phyloP scores from a whole-genome alignment of 129 eudicot genomes.

The Flaveria robusta region DNA sequence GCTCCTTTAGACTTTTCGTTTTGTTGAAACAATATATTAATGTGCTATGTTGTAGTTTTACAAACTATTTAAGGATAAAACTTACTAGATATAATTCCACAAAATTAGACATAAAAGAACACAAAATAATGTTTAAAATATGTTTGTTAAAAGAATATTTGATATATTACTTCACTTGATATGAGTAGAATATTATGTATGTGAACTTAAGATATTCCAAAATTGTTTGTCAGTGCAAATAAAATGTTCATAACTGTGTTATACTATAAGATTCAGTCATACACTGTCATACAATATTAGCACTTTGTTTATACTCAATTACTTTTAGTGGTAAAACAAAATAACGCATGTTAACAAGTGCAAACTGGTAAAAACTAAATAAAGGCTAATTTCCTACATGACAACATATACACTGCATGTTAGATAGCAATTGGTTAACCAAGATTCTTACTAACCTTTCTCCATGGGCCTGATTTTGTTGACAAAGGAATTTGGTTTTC shows the following conservation, averaged over 20 bases:
- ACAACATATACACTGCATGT: background rate
- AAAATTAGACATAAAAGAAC: background rate
- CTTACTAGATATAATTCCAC: background rate
- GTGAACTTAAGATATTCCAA: background rate
- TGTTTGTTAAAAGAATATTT: background rate
- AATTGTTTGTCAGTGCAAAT: background rate
- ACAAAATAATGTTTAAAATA: background rate
- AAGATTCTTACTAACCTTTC: slow-evolving; percentile 67
- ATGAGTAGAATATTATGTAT: background rate
- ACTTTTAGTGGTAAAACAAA: background rate
- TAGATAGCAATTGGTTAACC: background rate
- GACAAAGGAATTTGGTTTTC: slow-evolving; percentile 67
- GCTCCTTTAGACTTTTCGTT: too few relatives aligned
- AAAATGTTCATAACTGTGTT: background rate
- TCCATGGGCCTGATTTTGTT: slow-evolving; percentile 92
- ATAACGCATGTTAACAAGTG: background rate
- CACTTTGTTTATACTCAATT: background rate
- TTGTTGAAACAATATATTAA: too few relatives aligned
- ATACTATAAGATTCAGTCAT: background rate
- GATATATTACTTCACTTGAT: background rate
- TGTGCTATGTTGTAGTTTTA: background rate
- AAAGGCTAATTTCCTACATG: background rate
- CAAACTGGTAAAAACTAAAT: background rate
- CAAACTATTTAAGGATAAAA: background rate
- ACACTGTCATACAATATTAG: background rate